A percentile compares a stretch with the other conserved stretches of the same genome.
These are phyloP conservation scores for Scheffersomyces amazonensis DNA, from an alignment of 805 yeast species.

Conservation along the genomic window DNA sequence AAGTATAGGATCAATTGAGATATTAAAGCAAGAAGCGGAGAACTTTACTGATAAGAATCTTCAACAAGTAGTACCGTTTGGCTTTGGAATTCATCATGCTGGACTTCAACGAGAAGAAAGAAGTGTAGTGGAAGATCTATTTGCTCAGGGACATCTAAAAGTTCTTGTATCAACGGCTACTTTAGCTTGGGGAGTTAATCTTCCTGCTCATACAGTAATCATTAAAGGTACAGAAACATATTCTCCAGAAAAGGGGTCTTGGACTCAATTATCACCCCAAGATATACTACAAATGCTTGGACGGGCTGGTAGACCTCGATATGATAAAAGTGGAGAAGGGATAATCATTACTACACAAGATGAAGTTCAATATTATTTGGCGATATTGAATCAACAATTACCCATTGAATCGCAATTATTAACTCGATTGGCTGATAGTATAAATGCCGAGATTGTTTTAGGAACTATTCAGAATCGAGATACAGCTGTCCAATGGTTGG, in stretches of 20 bases:
- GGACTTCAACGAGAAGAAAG: conserved; percentile 76
- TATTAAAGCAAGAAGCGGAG: conserved; percentile 62
- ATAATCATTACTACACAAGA: conserved; percentile 84
- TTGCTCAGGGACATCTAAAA: conserved; percentile 83
- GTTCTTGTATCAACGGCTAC: conserved; percentile 90
- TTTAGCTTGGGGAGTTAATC: conserved; percentile 94
- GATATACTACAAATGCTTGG: conserved; percentile 97
- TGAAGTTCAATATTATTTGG: conserved; percentile 84
- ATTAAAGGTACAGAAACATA: conserved; percentile 93
- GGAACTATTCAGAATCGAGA: conserved; percentile 60
- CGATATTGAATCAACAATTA: conserved; percentile 84
- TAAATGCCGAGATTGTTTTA: conserved; percentile 84
- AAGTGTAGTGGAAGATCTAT: conserved; percentile 75
- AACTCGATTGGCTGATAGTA: conserved; percentile 62
- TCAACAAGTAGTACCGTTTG: conserved; percentile 59
- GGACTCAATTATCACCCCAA: conserved; percentile 93
- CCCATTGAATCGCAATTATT: conserved; percentile 90
- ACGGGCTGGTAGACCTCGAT: conserved; percentile 95
- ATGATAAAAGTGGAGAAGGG: conserved; percentile 91
- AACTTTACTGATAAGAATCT: conserved; percentile 51
- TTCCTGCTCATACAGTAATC: conserved; percentile 93
- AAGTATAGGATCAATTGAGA: conserved; percentile 58
- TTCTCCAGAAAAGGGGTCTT: conserved; percentile 83
- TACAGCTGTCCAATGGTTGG: conserved; percentile 80
- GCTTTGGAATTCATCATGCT: conserved; percentile 91